Conservation (phyloP, 2,329 filamentous ascomycete species). For the Fusarium chlamydosporum region DNA sequence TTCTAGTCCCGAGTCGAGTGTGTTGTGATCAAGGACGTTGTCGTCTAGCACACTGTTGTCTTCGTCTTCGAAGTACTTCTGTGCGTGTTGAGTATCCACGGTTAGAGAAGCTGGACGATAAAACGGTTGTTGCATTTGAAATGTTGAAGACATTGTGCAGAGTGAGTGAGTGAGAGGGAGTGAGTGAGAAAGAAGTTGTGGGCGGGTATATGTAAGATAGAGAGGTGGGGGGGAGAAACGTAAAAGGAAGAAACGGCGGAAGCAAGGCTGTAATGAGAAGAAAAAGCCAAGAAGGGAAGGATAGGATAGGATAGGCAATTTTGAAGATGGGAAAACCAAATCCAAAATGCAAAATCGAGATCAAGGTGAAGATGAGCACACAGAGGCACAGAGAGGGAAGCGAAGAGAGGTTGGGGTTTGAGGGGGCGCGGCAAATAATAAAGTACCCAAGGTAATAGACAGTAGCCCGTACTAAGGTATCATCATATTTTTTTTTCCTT, state of each 20-base stretch:
- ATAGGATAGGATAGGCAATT: conserved; percentile 26
- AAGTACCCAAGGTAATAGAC: conserved; percentile 21
- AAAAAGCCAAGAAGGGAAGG: conserved; percentile 45
- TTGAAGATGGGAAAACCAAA: conserved; percentile 41
- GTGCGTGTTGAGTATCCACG: conserved; percentile 67
- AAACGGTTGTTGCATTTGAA: conserved; percentile 63
- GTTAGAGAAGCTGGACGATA: conserved; percentile 66
- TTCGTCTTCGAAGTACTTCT: conserved; percentile 73
- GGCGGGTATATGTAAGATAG: conserved; percentile 29
- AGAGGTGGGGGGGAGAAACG: conserved; percentile 29
- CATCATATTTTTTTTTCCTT: conserved; percentile 46
- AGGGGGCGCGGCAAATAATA: conserved; percentile 51
- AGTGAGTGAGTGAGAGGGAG: conserved; percentile 52
- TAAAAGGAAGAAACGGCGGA: conserved; percentile 40
- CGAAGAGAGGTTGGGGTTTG: conserved; percentile 46
- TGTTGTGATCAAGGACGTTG: conserved; percentile 70
- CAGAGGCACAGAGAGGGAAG: conserved; percentile 41
- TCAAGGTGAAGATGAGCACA: conserved; percentile 46
- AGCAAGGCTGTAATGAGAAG: conserved; percentile 44
- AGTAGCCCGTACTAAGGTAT: conserved; percentile 19
- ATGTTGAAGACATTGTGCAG: conserved; percentile 65
- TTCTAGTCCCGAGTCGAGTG: conserved; percentile 72
- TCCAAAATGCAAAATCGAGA: conserved; percentile 37
- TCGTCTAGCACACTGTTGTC: conserved; percentile 73
- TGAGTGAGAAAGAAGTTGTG: conserved; percentile 25